Base-by-base conservation (phyloP, 202 grass and related monocot species). In the Panicum hallii region DNA sequence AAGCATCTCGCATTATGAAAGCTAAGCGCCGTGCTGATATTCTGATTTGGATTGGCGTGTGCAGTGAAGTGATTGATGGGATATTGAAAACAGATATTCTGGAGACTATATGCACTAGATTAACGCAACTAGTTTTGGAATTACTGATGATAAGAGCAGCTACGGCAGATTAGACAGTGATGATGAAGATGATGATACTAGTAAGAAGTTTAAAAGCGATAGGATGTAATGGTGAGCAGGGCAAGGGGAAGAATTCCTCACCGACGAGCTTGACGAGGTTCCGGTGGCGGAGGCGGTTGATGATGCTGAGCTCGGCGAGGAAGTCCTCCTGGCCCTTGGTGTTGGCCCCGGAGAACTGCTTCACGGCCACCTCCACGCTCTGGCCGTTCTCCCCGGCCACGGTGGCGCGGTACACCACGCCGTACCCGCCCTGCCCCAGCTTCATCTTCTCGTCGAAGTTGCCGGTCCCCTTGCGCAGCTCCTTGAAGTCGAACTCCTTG, bases 401-500 rank as follows among this genome's bases (percentile, higher is more conserved):
- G 72, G 83, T 70, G 47, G 88, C 94, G 81, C 91, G 91, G 86
- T 94, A 97, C 43, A 97, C 94, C 57, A 90, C 85, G 44, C 94
- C 94, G 19, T 89, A 94, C 8, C 94, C 94, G 9, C 94, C 94
- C 72, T 94, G 85, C 46, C 94, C 94, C 15, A 97, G 83, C 80
- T 94, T 94, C 89, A 82, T 92, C 79, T 66, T 93, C n/a, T 97
- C 94, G 60, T 97, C 94, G 69, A 97, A 97, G 86, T 92, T 89
- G 60, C 85, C 61, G 4, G 94, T 94, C 6, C 88, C 94, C 71
- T 94, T 97, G 73, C 49, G 88, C 40, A 97, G 84, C 58, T 92
- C 92, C 85, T 63, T 92, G 80, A 79, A 88, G 54, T 92, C 90
- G 38, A 91, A 94, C 90, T 97, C 94, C 65, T 67, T 88, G 61